Conservation (phyloP, 148 eudicot species). For the Nepenthes gracilis region DNA sequence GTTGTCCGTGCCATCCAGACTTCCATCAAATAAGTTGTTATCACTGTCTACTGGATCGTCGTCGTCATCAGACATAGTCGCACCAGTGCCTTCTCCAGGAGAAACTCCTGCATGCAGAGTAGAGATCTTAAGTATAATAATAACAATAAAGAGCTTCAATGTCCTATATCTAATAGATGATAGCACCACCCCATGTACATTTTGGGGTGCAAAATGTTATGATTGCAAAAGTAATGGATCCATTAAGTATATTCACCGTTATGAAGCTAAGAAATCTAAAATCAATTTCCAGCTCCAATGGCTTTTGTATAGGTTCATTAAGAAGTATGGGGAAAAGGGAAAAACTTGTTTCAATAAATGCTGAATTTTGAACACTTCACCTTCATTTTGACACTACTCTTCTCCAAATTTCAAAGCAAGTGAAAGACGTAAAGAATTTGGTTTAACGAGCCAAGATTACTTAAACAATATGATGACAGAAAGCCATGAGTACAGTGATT, state of each 20-base stretch:
- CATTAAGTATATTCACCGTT: not conserved
- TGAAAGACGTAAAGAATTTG: too few relatives aligned
- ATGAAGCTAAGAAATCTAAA: too few relatives aligned
- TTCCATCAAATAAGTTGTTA: slow-evolving; percentile 42
- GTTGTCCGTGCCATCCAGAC: slow-evolving; percentile 36
- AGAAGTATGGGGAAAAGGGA: too few relatives aligned
- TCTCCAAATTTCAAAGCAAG: too few relatives aligned
- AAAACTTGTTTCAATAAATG: too few relatives aligned
- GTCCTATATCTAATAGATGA: not conserved
- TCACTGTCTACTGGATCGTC: slow-evolving; percentile 49
- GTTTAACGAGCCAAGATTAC: too few relatives aligned
- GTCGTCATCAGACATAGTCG: slow-evolving; percentile 61
- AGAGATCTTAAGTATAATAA: not conserved
- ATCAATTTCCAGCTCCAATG: too few relatives aligned
- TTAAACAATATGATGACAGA: too few relatives aligned
- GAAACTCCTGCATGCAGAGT: slow-evolving; percentile 30
- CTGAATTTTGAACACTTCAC: too few relatives aligned
- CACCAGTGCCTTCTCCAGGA: slow-evolving; percentile 60
- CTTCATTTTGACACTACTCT: too few relatives aligned
- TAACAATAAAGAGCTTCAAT: not conserved
- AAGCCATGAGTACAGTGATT: not conserved
- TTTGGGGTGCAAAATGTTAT: not conserved
- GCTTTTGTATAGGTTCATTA: too few relatives aligned
- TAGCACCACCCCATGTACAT: not conserved
- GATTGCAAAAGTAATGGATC: not conserved